Evolutionary conservation across 2,329 filamentous ascomycete genomes (phyloP), one percentile per base, ranked within the genome.

Genomic region (Pseudopyrenochaeta lycopersici): DNA sequence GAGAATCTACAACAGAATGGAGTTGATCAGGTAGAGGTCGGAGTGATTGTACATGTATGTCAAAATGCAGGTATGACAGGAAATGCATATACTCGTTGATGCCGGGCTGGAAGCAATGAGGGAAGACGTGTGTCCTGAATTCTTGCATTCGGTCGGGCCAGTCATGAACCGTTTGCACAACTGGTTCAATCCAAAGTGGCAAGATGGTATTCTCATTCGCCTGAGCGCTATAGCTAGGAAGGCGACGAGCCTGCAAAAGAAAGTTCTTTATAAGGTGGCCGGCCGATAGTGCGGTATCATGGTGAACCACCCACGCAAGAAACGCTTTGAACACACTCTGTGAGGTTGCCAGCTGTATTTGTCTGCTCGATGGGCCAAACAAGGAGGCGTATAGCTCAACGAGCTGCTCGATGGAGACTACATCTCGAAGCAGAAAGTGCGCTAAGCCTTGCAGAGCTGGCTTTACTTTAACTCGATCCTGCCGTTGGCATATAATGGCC

Each of bases 391-490:
- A 84, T 76, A 50, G 77, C 68, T 50, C 83, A 64, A 63, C 76
- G 50, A 77, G 56, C 15, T 68, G 49, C 4, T 64, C 38, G 15
- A 78, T 59, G 1, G 68, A 77, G 21, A 89, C 74, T 11, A 88
- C 78, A 2, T 79, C 77, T 70, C 90, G 91, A 42, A 80, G 77
- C 3, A 92, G 68, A 51, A 92, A 84, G 64, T 88, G 83, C 42
- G 89, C 86, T 32, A 91, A 76, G 14, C 84, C 84, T 66, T 88
- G 87, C 56, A 92, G 83, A 6, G 88, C 85, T 31, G 89, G 89
- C 70, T 91, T 91, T 35, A 87, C 86, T 46, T 88, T 80, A 9
- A 87, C 83, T 58, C 85, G 87, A 14, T 86, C 81, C 30, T 85
- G 85, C 54, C 84, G 81, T 51, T 85, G 82, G 18, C 82, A 80